Conservation (phyloP, 116 monocot species). For the Dioscorea cayenensis region DNA sequence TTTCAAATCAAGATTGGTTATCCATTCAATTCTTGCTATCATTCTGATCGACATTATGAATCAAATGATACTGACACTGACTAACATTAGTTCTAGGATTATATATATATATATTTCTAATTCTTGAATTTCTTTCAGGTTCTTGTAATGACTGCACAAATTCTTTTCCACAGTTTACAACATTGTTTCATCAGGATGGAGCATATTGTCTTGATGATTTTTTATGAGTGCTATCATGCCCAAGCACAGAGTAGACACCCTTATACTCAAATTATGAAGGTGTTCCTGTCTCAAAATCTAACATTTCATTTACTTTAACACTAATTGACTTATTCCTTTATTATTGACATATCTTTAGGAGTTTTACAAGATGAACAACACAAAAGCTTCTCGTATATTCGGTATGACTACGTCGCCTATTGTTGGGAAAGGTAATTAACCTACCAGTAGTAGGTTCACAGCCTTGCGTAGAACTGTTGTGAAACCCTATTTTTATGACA, state of each 20-base stretch:
- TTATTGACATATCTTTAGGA: constrained; percentile 35
- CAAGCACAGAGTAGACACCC: constrained; percentile 80
- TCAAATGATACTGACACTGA: too few species aligned
- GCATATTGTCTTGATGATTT: constrained; percentile 67
- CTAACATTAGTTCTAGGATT: too few species aligned
- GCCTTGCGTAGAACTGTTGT: neutral
- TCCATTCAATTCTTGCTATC: too few species aligned
- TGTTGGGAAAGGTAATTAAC: constrained; percentile 69
- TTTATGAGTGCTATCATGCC: constrained; percentile 99
- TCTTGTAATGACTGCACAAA: constrained; percentile 93
- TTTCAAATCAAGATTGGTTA: too few species aligned
- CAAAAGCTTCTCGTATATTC: constrained; percentile 65
- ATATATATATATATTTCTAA: too few species aligned
- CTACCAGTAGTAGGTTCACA: neutral
- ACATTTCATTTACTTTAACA: neutral
- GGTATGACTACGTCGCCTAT: constrained; percentile 99
- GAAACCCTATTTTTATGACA: neutral
- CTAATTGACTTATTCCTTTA: neutral
- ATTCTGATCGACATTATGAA: too few species aligned
- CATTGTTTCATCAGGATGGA: constrained; percentile 91
- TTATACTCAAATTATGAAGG: constrained; percentile 99
- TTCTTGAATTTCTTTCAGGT: constrained; percentile 31
- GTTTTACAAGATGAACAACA: constrained; percentile 46
- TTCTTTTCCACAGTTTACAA: constrained; percentile 70
- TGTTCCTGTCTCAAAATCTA: constrained; percentile 8